Base-by-base conservation (phyloP, 805 yeast species). In the Myxozyma udenii region DNA sequence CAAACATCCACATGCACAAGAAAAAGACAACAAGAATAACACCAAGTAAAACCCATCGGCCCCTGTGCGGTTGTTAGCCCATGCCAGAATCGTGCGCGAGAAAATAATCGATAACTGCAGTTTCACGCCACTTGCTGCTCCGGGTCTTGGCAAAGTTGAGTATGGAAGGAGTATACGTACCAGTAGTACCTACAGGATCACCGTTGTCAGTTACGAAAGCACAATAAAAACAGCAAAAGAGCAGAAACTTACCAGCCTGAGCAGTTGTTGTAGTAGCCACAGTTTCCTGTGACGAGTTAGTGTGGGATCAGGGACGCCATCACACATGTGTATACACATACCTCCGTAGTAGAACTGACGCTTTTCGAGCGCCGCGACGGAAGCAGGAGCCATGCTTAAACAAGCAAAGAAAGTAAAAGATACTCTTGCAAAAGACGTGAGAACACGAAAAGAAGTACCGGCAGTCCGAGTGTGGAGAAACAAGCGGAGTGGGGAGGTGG, bases 1-100 rank as follows among this genome's bases (percentile, higher is more conserved):
- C 25, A 26, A 46, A 45, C 14, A 48, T n/a, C 53, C 50, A 49
- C 18, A 45, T n/a, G 23, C 16, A 16, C 14, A 53, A 14, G 5
- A 49, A 11, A 11, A 25, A 42, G 12, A 26, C 53, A 6, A 39
- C 45, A n/a, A 53, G 4, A 33, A 53, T 12, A 21, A 45, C 53
- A 12, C 53, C 57, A 21, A 53, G 32, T 4, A 53, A 44, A 2
- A 53, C 53, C 57, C 57, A 53, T 36, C 57, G 46, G 9, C 57
- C 57, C 57, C 57, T 48, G 18, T 18, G n/a, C 2, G n/a, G n/a
- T n/a, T n/a, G n/a, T n/a, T n/a, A n/a, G n/a, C n/a, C n/a, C n/a
- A n/a, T n/a, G n/a, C n/a, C n/a, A n/a, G n/a, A n/a, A n/a, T n/a
- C n/a, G n/a, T n/a, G n/a, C n/a, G n/a, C n/a, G n/a, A n/a, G n/a